A percentile compares a stretch with the other conserved stretches of the same genome.
Evolutionary conservation across 169 alveolate genomes (phyloP).

Genomic region (Plasmodium berghei): DNA sequence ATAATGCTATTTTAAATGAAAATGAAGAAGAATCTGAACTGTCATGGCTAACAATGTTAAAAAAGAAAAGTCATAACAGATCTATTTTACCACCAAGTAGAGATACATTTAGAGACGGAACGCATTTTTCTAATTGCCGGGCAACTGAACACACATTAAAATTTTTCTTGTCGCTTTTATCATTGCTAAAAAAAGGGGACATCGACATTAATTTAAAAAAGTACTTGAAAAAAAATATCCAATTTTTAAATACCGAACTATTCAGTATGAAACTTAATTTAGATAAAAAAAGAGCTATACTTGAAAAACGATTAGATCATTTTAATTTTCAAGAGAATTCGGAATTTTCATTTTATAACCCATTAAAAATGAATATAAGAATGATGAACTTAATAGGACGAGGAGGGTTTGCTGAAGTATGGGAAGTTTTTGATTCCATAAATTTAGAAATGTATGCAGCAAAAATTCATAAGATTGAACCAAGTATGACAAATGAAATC

Average conservation of each 20-base stretch:
- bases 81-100: slow-evolving; percentile 84
- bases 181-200: slow-evolving; percentile 64
- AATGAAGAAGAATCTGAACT: slow-evolving; percentile 74
- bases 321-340: slow-evolving; percentile 85
- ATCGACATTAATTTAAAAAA: slow-evolving; percentile 70
- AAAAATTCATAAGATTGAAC: slow-evolving; percentile 89
- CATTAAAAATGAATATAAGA: slow-evolving; percentile 84
- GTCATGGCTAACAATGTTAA: slow-evolving; percentile 84
- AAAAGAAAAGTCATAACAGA: slow-evolving; percentile 79
- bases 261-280: slow-evolving; percentile 80
- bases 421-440: slow-evolving; percentile 93
- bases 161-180: slow-evolving; percentile 78
- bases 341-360: slow-evolving; percentile 85
- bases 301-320: slow-evolving; percentile 82
- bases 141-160: slow-evolving; percentile 83
- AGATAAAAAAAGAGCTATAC: slow-evolving; percentile 84
- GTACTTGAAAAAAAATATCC: slow-evolving; percentile 78
- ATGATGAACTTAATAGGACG: slow-evolving; percentile 91
- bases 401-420: slow-evolving; percentile 94
- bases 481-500: slow-evolving; percentile 89
- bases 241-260: slow-evolving; percentile 81
- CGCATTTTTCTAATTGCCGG: slow-evolving; percentile 84
- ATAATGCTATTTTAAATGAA: slow-evolving; percentile 65
- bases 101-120: slow-evolving; percentile 86
- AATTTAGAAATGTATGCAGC: slow-evolving; percentile 92